Evolutionary conservation across 768 basidiomycete genomes (phyloP), one percentile per base, ranked within the genome.

Genomic region (Albatrellus ellisii): DNA sequence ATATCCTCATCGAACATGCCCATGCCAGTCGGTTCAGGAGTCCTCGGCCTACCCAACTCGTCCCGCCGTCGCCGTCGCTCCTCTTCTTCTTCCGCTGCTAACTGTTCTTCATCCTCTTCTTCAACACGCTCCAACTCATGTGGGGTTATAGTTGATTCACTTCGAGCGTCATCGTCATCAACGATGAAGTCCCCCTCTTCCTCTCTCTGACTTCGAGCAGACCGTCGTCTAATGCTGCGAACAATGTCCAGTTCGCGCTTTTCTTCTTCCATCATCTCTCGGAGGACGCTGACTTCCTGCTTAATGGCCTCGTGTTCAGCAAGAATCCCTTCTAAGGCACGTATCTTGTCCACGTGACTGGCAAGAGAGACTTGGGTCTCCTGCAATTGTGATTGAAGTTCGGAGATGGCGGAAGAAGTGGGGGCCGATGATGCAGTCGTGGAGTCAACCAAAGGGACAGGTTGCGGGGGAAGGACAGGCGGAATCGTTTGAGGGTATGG

Each of bases 301-400:
- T 82, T 82, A 54, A 95, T 74, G 6, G 63, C 65, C 44, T 95
- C 90, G 50, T 97, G 89, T 61, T 95, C 90, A 1, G 70, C 69
- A 28, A 94, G 66, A 47, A 86, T 72, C 24, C 68, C 73, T 54
- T 97, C 94, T 28, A 99, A 65, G 20, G 79, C 77, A 29, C 79
- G 75, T 39, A 92, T 80, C 59, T 78, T 88, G 48, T 90, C 85
- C 29, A 87, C 71, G 52, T 95, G 89, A 12, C 61, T 66, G 2
- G 79, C 70, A 10, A 98, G 70, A 0, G 79, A 79, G 0, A 68
- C 58, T 54, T 94, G 91, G 0, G 92, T 95, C 31, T 90, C 86
- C 34, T 71, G 72, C 11, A 98, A 70, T 56, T 95, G 87, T 8
- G 69, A 57, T 51, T 94, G 91, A 5, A 99, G 72, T 11, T 84